Evolutionary conservation across 1,284 basidiomycete genomes (phyloP), one percentile per base, ranked within the genome.

Genomic region (Gymnopus androsaceus): DNA sequence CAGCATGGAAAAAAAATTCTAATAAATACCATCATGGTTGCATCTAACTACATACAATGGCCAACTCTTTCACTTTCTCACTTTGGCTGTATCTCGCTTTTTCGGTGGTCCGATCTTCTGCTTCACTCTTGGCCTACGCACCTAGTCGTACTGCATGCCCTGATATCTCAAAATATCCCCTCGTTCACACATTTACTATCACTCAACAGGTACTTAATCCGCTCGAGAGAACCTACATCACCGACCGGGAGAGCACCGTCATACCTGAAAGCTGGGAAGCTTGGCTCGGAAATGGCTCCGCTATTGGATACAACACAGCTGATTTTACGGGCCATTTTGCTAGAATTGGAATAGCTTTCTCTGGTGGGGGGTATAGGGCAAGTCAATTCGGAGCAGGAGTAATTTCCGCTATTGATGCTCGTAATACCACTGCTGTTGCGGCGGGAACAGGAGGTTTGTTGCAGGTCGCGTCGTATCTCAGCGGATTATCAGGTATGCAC

Each of bases 391-490:
- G 77, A 6, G 78, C 78, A 0, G 82, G 77, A 0, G 69, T 79
- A 3, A 59, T 83, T 40, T 77, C 76, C 50, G 75, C 77, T 1
- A 61, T 84, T 25, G 83, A 84, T 58, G 77, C 64, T 6, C 64
- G 81, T 14, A 82, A 84, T 55, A 21, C 63, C 5, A 71, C 78
- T 0, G 71, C 79, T 0, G 68, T 63, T 9, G 49, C 41, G 2
- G 71, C 66, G 0, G 83, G 81, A 0, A 72, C 72, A 0, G 83
- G 79, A 0, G 83, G 82, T 0, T 62, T 83, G 6, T 69, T 84
- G n/a, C 81, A 84, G 60, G 61, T 72, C 3, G 66, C 75, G 3
- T 70, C 71, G 1, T 81, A 80, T 63, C 51, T 79, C 21, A 41
- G 75, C 0, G 78, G 75, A 3, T 66, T 80, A 3, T 79, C 75